These are phyloP conservation scores for Phytophthora aleatoria DNA, from an alignment of 352 stramenopile species.

Conservation along the genomic window DNA sequence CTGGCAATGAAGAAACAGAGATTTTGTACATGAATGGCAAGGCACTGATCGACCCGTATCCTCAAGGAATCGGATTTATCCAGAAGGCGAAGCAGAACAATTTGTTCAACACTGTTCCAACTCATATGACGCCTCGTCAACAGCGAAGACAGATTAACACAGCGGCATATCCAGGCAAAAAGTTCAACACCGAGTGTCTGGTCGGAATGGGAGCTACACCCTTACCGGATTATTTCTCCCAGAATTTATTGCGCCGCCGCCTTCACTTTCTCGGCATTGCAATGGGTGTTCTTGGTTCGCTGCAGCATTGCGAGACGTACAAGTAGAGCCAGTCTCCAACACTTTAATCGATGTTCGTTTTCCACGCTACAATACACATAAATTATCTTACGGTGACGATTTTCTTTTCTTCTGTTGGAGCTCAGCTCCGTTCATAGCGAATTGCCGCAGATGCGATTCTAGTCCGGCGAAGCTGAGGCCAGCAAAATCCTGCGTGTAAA, in stretches of 20 bases:
- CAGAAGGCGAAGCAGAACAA: slow-evolving; percentile 35
- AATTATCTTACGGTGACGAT: slow-evolving; percentile 7
- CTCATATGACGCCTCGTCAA: slow-evolving; percentile 56
- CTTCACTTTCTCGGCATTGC: slow-evolving; percentile 46
- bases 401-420: slow-evolving; percentile 14
- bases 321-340: neutral
- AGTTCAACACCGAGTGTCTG: slow-evolving; percentile 49
- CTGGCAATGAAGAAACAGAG: slow-evolving; percentile 15
- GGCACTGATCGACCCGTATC: slow-evolving; percentile 29
- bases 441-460: slow-evolving; percentile 13
- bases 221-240: slow-evolving; percentile 41
- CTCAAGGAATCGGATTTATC: slow-evolving; percentile 42
- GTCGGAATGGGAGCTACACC: slow-evolving; percentile 49
- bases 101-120: slow-evolving; percentile 52
- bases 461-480: slow-evolving; percentile 15
- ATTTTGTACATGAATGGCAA: slow-evolving; percentile 39
- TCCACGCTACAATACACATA: slow-evolving; percentile 3
- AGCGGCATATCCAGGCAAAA: slow-evolving; percentile 13
- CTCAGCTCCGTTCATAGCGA: slow-evolving; percentile 14
- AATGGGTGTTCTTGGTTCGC: slow-evolving; percentile 31
- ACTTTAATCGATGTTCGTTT: neutral
- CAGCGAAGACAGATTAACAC: slow-evolving; percentile 20
- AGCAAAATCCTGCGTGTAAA: slow-evolving; percentile 12
- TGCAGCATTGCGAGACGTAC: slow-evolving; percentile 41
- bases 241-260: slow-evolving; percentile 43